Percentiles rank a stretch among this genome's conserved stretches.
Conservation (phyloP, 805 yeast species). For the Henningerozyma blattae region DNA sequence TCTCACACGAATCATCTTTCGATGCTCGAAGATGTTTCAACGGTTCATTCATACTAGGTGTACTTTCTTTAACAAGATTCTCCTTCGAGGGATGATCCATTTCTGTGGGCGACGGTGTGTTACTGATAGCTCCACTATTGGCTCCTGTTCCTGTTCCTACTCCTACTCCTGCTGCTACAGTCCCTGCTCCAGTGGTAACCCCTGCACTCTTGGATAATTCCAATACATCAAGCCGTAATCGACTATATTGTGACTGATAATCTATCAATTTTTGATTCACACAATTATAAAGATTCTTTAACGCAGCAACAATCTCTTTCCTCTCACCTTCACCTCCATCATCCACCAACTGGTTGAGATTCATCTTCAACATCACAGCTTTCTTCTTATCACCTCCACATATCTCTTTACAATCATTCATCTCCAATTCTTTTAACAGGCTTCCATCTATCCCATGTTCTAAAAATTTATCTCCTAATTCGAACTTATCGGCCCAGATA, state of each 20-base stretch:
- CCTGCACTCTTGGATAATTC: conserved; percentile 18
- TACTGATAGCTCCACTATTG: no score
- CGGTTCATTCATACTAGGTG: no score
- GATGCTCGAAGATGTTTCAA: conserved; percentile 75
- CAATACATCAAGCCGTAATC: conserved; percentile 19
- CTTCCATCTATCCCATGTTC: conserved; percentile 37
- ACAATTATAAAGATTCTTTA: conserved; percentile 16
- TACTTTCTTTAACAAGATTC: no score
- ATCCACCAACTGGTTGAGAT: conserved; percentile 41
- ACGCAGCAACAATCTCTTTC: conserved; percentile 22
- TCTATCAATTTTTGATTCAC: conserved; percentile 19
- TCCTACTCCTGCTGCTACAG: no score
- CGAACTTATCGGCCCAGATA: conserved; percentile 12
- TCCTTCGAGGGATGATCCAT: no score
- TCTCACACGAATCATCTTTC: conserved; percentile 83
- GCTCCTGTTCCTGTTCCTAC: no score
- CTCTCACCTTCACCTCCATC: conserved; percentile 7
- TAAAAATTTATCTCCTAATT: conserved; percentile 6
- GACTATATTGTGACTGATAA: conserved; percentile 21
- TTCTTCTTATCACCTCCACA: conserved; percentile 41
- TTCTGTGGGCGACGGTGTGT: no score
- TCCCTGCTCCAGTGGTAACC: no score
- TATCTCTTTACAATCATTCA: conserved; percentile 62
- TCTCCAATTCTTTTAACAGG: conserved; percentile 52
- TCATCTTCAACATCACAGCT: conserved; percentile 48